Base-by-base conservation (phyloP, 192 early-diverging fungal genomes). In the Mortierella alpina region DNA sequence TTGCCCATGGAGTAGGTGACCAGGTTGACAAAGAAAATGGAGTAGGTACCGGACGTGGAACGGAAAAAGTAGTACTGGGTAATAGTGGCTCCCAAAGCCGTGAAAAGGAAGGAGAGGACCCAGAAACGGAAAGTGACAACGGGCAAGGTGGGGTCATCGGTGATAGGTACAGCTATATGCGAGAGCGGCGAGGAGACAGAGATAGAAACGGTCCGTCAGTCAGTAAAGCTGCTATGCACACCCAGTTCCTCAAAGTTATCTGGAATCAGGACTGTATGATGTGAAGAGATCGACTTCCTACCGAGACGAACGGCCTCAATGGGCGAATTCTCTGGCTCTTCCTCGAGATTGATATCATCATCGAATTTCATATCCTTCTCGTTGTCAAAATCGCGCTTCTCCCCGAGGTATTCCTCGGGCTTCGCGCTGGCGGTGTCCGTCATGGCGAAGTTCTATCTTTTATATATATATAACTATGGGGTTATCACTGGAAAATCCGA, bases 41-140 rank as follows among this genome's bases (percentile, higher is more conserved):
- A 80, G 57, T 66, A 81, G 11, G 46, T 42, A 12, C 55, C 68
- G 18, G 66, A 51, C 6, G 79, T 84, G 40, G 72, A 49, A 44
- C 77, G 75, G 72, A 86, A 84, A 54, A 66, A 82, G 53, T 84
- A 86, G 53, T 82, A 84, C 61, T 84, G 65, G 11, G 70, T 63
- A 51, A 86, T 57, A n/a, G 72, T 55, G 4, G 82, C 67, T 5
- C 84, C 82, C 17, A 86, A 54, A 4, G 48, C 50, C 0, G 84
- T 70, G 61, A 84, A 89, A 23, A 76, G 20, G 59, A 75, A 76
- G 31, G 87, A 85, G 10, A 90, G 59, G 4, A 82, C 31, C 87
- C 86, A 90, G 59, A 83, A 83, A 11, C 89, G 83, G 64, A 87
- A 86, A 5, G 89, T 89, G n/a, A 89, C 42, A 9, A 72, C 63